phyloP scores from a whole-genome alignment of 2,329 filamentous ascomycete species.

The Scolecobasidium constrictum region DNA sequence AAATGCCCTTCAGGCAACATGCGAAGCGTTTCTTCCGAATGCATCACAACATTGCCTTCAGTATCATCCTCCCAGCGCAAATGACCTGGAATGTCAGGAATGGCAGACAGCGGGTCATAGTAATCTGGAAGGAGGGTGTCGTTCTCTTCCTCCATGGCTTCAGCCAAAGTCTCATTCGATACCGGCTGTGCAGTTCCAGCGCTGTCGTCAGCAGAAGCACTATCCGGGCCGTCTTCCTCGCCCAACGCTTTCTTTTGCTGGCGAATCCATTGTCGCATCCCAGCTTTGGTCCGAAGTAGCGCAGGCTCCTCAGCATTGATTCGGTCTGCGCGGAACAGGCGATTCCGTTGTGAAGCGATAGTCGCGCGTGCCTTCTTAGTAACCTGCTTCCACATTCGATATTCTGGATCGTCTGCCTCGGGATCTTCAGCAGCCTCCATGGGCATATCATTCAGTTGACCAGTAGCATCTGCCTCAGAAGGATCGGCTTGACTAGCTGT shows the following conservation, averaged over 20 bases:
- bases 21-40: conserved; percentile 72
- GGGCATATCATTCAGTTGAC: conserved; percentile 55
- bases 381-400: conserved; percentile 97
- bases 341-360: conserved; percentile 73
- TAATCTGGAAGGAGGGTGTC: conserved; percentile 86
- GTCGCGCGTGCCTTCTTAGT: conserved; percentile 91
- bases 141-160: conserved; percentile 86
- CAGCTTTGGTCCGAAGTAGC: conserved; percentile 69
- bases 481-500: conserved; percentile 59
- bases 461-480: conserved; percentile 73
- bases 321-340: conserved; percentile 74
- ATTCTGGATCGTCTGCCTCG: conserved; percentile 80
- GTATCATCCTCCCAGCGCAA: conserved; percentile 83
- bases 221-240: conserved; percentile 31
- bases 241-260: conserved; percentile 56
- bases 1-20: conserved; percentile 69
- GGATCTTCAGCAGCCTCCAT: conserved; percentile 61
- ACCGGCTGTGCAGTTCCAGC: conserved; percentile 36
- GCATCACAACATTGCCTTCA: conserved; percentile 80
- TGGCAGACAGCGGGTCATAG: conserved; percentile 75
- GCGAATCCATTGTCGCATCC: conserved; percentile 80
- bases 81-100: conserved; percentile 71
- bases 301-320: conserved; percentile 83
- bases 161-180: conserved; percentile 69
- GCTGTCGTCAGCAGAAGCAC: conserved; percentile 34